These are phyloP conservation scores for Mycena vulgaris DNA, from an alignment of 768 basidiomycete species.

Conservation along the genomic window DNA sequence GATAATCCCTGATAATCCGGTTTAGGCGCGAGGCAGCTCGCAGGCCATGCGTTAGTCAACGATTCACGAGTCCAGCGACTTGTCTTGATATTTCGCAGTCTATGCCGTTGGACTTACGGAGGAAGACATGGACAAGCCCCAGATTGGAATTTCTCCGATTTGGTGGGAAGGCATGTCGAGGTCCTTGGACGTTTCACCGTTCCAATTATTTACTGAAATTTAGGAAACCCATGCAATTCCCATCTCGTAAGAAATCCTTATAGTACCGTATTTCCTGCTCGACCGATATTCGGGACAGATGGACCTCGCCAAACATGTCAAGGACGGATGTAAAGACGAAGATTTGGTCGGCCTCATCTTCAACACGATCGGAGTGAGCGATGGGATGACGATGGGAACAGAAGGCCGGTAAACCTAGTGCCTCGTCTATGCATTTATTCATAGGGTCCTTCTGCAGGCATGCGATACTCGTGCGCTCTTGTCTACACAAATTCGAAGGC, in stretches of 20 bases:
- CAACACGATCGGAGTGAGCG: conserved; percentile 85
- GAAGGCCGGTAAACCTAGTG: conserved; percentile 68
- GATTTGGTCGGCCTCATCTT: conserved; percentile 87
- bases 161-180: conserved; percentile 91
- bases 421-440: not conserved
- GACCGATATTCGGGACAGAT: conserved; percentile 61
- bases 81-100: conserved; percentile 58
- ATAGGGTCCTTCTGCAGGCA: conserved; percentile 63
- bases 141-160: conserved; percentile 91
- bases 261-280: conserved; percentile 11
- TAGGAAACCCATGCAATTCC: conserved; percentile 90
- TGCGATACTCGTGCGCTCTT: conserved; percentile 85
- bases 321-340: conserved; percentile 87
- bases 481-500: not conserved
- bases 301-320: conserved; percentile 84
- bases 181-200: not conserved
- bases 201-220: not conserved
- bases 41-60: conserved; percentile 85
- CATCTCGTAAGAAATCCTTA: conserved; percentile 70
- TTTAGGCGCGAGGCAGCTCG: conserved; percentile 77
- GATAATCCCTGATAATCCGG: too few species aligned
- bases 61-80: not conserved
- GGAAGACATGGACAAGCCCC: conserved; percentile 86
- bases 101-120: conserved; percentile 85
- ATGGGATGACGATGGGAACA: conserved; percentile 93